Base-by-base conservation (phyloP, 352 stramenopile genomes). In the Phytophthora colocasiae region DNA sequence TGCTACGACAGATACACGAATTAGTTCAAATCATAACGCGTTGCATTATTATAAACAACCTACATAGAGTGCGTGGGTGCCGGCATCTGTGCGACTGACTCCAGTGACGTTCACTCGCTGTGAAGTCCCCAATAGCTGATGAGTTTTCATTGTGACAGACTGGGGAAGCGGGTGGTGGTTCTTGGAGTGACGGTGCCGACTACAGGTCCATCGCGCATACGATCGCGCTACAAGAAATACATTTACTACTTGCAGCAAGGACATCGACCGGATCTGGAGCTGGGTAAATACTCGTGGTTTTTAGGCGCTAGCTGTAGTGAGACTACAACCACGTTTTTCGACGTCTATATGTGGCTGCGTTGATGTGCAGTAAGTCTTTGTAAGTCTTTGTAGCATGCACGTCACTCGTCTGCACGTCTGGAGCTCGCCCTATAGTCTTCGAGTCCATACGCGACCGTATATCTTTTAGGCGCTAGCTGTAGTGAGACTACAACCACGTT, bases 161-260 rank as follows among this genome's bases (percentile, higher is more conserved):
- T 92, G 9, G 77, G 65, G 0, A 49, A 29, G 6, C 66, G 63
- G 9, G 75, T 96, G 17, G 70, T 83, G 9, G 71, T 93, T 5
- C 78, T 90, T 11, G 58, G 54, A 0, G 74, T 95, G 12, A 78
- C 55, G 17, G 61, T 66, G 2, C 64, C 62, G 7, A 65, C 60
- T 14, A 71, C 62, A n/a, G 52, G 70, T 29, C 79, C 78, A 3
- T 77, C 77, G 31, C 85, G 86, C 24, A 92, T 92, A 61, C 87
- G 86, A 6, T 94, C 88, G 36, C 80, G 78, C 19, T 91, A 87
- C 78, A 96, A 96, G 60, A 93, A 94, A 73, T 96, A 96, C 66
- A 76, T 96, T 40, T 96, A 96, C 80, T 96, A 96, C 69, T 78
- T 96, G 70, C 86, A 96, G 55, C 88, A 96, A 71, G 88, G 86